Conservation (phyloP, 257 asterid genomes). For the Solanum clarkiae region DNA sequence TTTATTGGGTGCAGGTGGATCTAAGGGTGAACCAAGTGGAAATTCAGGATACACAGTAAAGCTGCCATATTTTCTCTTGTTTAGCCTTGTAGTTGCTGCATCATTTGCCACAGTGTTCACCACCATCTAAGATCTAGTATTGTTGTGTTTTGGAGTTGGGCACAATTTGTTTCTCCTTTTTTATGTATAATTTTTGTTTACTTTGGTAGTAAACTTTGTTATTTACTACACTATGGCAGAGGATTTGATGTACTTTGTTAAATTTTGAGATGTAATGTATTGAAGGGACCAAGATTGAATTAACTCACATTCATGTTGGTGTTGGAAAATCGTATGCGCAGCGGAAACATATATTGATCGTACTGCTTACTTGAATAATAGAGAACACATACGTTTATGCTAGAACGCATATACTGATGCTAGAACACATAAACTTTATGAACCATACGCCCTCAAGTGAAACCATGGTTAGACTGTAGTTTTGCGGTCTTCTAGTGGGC, state of each 20-base stretch:
- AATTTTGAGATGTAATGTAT: not conserved
- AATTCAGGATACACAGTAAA: slow-evolving; percentile 3
- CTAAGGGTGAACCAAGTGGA: not conserved
- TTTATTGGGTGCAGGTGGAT: not conserved
- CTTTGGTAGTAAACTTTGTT: not conserved
- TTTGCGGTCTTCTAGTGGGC: too few relatives aligned
- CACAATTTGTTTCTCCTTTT: not conserved
- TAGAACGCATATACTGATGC: too few relatives aligned
- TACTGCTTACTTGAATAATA: too few relatives aligned
- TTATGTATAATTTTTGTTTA: not conserved
- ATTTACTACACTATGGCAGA: not conserved
- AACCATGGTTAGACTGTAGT: too few relatives aligned
- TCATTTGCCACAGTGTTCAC: not conserved
- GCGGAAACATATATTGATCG: too few relatives aligned
- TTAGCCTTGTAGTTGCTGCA: slow-evolving; percentile 6
- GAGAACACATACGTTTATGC: too few relatives aligned
- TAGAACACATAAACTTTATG: too few relatives aligned
- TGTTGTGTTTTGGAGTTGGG: not conserved
- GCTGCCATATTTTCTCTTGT: not conserved
- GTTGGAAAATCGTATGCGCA: too few relatives aligned
- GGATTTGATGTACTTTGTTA: not conserved
- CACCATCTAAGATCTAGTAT: not conserved
- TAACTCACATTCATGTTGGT: not conserved
- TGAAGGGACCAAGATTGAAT: not conserved
- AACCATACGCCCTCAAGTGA: too few relatives aligned